A percentile compares a stretch with the other conserved stretches of the same genome.
These are phyloP conservation scores for Psilocybe cubensis DNA, from an alignment of 768 basidiomycete species.

Conservation along the genomic window DNA sequence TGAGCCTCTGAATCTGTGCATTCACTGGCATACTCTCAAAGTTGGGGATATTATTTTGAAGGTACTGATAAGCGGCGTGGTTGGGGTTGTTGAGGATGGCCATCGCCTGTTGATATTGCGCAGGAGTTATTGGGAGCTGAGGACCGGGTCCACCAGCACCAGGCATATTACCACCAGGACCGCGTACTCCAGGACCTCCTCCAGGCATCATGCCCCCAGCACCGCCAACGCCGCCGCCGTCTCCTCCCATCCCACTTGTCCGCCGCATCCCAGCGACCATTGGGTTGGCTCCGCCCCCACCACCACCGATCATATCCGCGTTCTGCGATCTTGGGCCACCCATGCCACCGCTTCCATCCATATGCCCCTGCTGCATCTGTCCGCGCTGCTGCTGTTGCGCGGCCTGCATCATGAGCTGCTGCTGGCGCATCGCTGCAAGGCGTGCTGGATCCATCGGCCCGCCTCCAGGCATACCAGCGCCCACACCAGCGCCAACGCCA, in stretches of 20 bases:
- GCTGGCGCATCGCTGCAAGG: not conserved
- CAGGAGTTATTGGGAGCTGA: not conserved
- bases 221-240: not conserved
- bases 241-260: not conserved
- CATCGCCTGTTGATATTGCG: not conserved
- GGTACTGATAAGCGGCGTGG: not conserved
- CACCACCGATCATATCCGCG: not conserved
- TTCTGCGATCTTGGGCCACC: not conserved
- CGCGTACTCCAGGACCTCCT: not conserved
- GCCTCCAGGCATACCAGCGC: slow-evolving; percentile 1
- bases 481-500: slow-evolving; percentile 9
- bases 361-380: not conserved
- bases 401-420: slow-evolving; percentile 33
- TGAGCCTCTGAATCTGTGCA: not conserved
- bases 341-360: not conserved
- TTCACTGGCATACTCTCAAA: slow-evolving; percentile 1
- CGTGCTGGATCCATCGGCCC: not conserved
- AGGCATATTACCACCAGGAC: not conserved
- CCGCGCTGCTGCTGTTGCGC: slow-evolving; percentile 1
- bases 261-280: not conserved
- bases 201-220: not conserved
- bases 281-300: not conserved
- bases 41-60: not conserved
- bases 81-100: not conserved
- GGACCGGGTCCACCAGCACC: not conserved